phyloP scores from a whole-genome alignment of 768 basidiomycete species.

The Flagelloscypha sp. region DNA sequence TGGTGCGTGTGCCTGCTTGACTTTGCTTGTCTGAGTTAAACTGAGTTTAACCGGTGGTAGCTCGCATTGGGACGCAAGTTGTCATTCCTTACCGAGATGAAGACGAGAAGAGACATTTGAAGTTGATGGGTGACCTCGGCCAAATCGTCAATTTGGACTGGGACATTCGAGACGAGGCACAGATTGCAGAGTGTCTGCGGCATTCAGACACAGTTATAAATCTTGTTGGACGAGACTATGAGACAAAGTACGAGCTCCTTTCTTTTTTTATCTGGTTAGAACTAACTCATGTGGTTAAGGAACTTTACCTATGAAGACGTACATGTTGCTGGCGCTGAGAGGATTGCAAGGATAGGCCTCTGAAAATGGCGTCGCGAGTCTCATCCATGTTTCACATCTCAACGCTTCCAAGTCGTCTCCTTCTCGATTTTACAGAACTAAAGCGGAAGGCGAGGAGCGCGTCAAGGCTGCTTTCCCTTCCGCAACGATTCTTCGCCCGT shows the following conservation, averaged over 20 bases:
- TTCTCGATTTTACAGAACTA: conserved; percentile 81
- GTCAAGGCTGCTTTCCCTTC: conserved; percentile 77
- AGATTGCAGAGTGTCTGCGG: conserved; percentile 87
- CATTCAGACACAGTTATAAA: conserved; percentile 98
- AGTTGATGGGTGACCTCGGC: conserved; percentile 93
- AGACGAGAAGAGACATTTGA: conserved; percentile 83
- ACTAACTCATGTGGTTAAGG: conserved; percentile 34
- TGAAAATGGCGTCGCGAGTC: conserved; percentile 66
- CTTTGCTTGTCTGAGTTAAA: conserved; percentile 6
- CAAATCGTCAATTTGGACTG: conserved; percentile 98
- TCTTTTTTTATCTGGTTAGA: conserved; percentile 6
- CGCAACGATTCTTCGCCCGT: conserved; percentile 85
- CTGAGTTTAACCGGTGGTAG: conserved; percentile 28
- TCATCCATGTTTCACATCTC: conserved; percentile 93
- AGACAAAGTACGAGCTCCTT: conserved; percentile 69
- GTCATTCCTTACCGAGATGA: conserved; percentile 93
- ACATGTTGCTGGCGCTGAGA: conserved; percentile 73
- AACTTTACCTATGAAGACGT: conserved; percentile 83
- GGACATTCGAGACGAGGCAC: conserved; percentile 84
- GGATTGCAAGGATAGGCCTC: conserved; percentile 81
- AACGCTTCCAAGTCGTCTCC: conserved; percentile 76
- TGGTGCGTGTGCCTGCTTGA: conserved; percentile 39
- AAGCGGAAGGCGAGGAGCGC: conserved; percentile 82
- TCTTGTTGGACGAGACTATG: conserved; percentile 87
- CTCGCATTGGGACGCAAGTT: conserved; percentile 87